Evolutionary conservation across 495 filamentous ascomycete genomes (phyloP).

Genomic region (Penicillium dipodomyicola): DNA sequence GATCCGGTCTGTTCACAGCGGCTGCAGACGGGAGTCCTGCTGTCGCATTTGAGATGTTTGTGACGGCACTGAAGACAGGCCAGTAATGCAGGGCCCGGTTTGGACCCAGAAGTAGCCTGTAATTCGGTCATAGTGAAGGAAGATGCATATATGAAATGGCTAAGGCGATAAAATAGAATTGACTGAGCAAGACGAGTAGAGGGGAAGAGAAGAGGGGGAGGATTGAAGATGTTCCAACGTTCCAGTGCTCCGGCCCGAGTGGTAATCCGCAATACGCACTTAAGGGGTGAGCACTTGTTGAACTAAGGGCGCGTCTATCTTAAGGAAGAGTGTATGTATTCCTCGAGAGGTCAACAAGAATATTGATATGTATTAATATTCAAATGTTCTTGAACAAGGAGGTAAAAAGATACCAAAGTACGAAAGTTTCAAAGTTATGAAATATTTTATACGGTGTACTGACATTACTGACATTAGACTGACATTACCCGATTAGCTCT

Average conservation of each 20-base stretch:
- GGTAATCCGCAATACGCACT: background rate
- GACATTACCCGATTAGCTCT: background rate
- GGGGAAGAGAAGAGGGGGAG: conserved; percentile 5
- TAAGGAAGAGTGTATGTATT: background rate
- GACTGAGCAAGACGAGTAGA: background rate
- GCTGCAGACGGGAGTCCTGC: conserved; percentile 41
- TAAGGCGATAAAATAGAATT: background rate
- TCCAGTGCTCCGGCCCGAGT: background rate
- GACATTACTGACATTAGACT: background rate
- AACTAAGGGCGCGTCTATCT: background rate
- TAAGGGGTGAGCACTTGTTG: background rate
- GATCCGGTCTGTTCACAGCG: conserved; percentile 36
- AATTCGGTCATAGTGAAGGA: conserved; percentile 26
- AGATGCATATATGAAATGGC: conserved; percentile 10
- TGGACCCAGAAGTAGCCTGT: conserved; percentile 19
- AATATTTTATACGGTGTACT: background rate
- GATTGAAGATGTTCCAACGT: background rate
- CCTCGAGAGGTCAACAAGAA: conserved; percentile 3
- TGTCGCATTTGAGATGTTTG: conserved; percentile 58
- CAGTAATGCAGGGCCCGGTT: conserved; percentile 43
- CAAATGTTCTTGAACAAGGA: background rate
- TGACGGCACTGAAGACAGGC: conserved; percentile 58
- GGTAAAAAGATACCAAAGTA: background rate
- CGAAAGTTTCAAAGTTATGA: background rate
- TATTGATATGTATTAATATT: no score